Conservation (phyloP, 129 eudicot genomes). For the Silybum marianum region DNA sequence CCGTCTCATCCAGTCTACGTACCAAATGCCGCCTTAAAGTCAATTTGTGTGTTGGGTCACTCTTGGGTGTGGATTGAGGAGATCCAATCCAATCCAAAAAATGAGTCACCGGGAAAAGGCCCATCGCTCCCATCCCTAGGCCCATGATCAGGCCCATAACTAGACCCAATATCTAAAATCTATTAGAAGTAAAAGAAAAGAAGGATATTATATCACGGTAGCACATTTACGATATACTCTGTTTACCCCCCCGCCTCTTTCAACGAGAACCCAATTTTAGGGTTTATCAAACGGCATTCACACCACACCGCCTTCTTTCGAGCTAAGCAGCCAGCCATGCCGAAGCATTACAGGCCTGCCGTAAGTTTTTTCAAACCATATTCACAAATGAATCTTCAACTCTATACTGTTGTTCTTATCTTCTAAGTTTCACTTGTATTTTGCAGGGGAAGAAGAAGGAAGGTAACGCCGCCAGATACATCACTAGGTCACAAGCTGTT, state of each 20-base stretch:
- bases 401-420: background rate
- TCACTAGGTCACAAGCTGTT: constrained; percentile 78
- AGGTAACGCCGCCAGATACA: constrained; percentile 88
- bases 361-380: constrained; percentile 36
- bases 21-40: no score
- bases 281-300: background rate
- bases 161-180: background rate
- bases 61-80: background rate
- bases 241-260: background rate
- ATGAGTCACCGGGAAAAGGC: background rate
- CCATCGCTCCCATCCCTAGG: background rate
- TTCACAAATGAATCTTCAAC: background rate
- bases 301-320: background rate
- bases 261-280: background rate
- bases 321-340: constrained; percentile 51
- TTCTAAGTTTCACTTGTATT: background rate
- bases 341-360: constrained; percentile 89
- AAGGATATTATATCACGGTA: background rate
- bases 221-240: background rate
- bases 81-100: background rate
- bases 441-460: constrained; percentile 92
- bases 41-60: background rate
- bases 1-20: no score
- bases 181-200: background rate
- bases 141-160: background rate